These are phyloP conservation scores for Russula ochroleuca DNA, from an alignment of 768 basidiomycete genomes.

Conservation along the genomic window DNA sequence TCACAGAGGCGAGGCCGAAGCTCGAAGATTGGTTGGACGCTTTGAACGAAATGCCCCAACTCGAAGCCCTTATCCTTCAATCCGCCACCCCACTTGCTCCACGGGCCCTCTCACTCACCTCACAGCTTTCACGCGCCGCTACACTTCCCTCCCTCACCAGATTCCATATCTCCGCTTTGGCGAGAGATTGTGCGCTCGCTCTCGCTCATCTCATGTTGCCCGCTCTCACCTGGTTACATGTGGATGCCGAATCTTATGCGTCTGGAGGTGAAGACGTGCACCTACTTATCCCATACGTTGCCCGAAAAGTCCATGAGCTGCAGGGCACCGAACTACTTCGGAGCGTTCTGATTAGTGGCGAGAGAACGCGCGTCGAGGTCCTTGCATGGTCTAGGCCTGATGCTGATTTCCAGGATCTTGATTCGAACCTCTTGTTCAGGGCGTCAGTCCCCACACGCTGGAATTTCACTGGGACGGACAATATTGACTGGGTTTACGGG, in stretches of 20 bases:
- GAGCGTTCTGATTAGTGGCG: background rate
- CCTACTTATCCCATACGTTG: background rate
- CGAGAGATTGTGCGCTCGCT: background rate
- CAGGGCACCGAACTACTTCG: conserved; percentile 8
- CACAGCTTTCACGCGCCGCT: background rate
- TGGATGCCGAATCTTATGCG: background rate
- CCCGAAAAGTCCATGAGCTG: background rate
- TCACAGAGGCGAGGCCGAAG: background rate
- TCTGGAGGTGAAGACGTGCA: background rate
- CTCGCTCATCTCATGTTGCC: conserved; percentile 16
- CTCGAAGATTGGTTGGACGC: conserved; percentile 18
- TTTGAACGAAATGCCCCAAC: conserved; percentile 14
- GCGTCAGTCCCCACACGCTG: too few relatives aligned
- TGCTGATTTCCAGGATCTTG: background rate
- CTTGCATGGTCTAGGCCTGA: background rate
- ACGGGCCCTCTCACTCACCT: too few relatives aligned
- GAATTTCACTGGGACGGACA: background rate
- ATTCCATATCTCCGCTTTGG: background rate
- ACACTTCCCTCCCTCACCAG: conserved; percentile 4
- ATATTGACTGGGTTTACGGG: background rate
- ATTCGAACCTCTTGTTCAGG: too few relatives aligned
- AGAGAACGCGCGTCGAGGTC: background rate
- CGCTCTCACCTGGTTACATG: background rate
- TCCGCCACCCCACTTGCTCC: background rate
- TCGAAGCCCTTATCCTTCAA: conserved; percentile 7